A percentile compares a stretch with the other conserved stretches of the same genome.
phyloP scores from a whole-genome alignment of 805 yeast species.

The Lachancea sp. region DNA sequence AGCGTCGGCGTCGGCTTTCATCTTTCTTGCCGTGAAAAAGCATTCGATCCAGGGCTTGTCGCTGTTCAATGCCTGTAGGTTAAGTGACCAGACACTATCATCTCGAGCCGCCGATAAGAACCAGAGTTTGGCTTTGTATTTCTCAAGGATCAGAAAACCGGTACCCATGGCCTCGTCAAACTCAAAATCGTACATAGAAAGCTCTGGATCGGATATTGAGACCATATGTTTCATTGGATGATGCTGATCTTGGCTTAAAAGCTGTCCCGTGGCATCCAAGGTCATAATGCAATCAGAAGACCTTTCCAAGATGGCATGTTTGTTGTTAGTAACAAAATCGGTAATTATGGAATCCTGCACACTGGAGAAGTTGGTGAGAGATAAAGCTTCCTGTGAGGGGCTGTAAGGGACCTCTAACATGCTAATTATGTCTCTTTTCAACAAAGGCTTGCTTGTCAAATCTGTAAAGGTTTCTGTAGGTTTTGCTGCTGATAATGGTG shows the following conservation, averaged over 20 bases:
- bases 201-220: conserved; percentile 38
- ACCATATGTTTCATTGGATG: conserved; percentile 15
- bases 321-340: conserved; percentile 2
- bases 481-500: conserved; percentile 1
- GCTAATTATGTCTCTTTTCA: conserved; percentile 26
- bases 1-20: conserved; percentile 17
- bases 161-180: conserved; percentile 51
- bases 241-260: conserved; percentile 3
- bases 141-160: conserved; percentile 62
- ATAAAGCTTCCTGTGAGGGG: conserved; percentile 2
- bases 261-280: conserved; percentile 8
- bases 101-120: conserved; percentile 39
- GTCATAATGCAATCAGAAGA: conserved; percentile 8
- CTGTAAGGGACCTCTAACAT: conserved; percentile 26
- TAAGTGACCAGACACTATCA: conserved; percentile 37
- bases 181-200: conserved; percentile 77
- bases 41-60: conserved; percentile 63
- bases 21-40: conserved; percentile 56
- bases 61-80: background rate
- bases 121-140: conserved; percentile 50
- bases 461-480: background rate
- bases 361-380: conserved; percentile 6
- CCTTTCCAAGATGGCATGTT: background rate
- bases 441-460: conserved; percentile 5
- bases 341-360: conserved; percentile 8